Conservation (phyloP, 1,284 basidiomycete genomes). For the Papiliotrema fonsecae region DNA sequence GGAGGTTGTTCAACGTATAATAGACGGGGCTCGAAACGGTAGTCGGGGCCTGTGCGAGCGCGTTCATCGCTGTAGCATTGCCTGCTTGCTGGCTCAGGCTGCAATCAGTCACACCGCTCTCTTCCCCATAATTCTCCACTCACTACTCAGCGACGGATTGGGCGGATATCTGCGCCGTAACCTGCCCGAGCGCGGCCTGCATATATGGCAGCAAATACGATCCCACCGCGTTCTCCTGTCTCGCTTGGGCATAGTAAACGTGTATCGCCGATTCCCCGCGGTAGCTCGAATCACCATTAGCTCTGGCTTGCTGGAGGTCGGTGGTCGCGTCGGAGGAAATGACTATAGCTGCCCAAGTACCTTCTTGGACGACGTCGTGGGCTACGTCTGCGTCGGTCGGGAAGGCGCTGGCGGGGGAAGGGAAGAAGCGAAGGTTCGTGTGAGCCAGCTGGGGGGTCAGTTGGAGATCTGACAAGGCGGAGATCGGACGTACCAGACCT, state of each 20-base stretch:
- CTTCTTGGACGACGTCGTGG: constrained; percentile 38
- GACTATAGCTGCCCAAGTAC: constrained; percentile 41
- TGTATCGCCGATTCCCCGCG: constrained; percentile 27
- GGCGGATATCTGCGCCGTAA: constrained; percentile 26
- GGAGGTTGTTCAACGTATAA: constrained; percentile 56
- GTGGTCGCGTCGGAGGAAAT: constrained; percentile 35
- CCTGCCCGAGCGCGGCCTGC: constrained; percentile 22
- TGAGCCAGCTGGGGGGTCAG: constrained; percentile 13
- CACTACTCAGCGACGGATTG: constrained; percentile 30
- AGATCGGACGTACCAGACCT: constrained; percentile 17
- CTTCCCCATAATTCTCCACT: constrained; percentile 7
- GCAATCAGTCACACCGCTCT: background rate
- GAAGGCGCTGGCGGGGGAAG: constrained; percentile 28
- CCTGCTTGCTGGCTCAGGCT: constrained; percentile 34
- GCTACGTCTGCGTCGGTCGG: constrained; percentile 24
- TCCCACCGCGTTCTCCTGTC: constrained; percentile 45
- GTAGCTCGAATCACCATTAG: constrained; percentile 33
- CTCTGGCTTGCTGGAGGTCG: constrained; percentile 24
- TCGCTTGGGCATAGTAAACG: constrained; percentile 44
- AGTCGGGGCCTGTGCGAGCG: constrained; percentile 57
- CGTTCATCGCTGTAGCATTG: constrained; percentile 49
- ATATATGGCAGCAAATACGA: constrained; percentile 42
- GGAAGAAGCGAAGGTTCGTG: constrained; percentile 33
- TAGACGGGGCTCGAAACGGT: constrained; percentile 56
- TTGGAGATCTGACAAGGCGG: background rate